Conservation (phyloP, 306 rosid species). For the Pachyrhizus erosus region DNA sequence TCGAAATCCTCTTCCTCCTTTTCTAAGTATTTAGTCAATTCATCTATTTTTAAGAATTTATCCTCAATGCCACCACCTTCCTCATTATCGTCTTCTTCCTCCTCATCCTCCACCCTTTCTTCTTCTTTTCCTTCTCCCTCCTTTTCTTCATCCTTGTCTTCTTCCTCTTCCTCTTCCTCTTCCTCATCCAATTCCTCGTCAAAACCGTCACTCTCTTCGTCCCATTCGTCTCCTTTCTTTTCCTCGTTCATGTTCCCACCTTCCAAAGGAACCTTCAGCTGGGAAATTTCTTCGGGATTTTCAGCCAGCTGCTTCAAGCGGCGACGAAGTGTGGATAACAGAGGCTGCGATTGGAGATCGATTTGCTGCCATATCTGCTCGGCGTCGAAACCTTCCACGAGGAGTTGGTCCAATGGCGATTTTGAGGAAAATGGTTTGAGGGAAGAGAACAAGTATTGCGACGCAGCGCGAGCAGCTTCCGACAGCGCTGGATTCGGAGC, state of each 20-base stretch:
- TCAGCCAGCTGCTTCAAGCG: constrained; percentile 64
- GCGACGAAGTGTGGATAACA: constrained; percentile 68
- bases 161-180: constrained; percentile 57
- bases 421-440: constrained; percentile 72
- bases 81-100: constrained; percentile 17
- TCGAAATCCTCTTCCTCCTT: constrained; percentile 69
- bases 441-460: constrained; percentile 67
- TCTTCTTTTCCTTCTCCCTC: constrained; percentile 31
- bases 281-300: constrained; percentile 59
- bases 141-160: not conserved
- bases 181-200: constrained; percentile 61
- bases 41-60: constrained; percentile 71
- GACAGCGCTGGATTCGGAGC: constrained; percentile 59
- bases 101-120: constrained; percentile 6
- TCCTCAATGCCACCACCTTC: constrained; percentile 75
- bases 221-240: not conserved
- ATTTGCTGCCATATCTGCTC: constrained; percentile 99
- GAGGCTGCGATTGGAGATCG: constrained; percentile 86
- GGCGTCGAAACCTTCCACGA: constrained; percentile 81
- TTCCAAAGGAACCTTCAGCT: constrained; percentile 44
- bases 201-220: constrained; percentile 51
- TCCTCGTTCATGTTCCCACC: constrained; percentile 43
- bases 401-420: constrained; percentile 74
- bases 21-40: constrained; percentile 68
- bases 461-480: constrained; percentile 71